Evolutionary conservation across 805 yeast genomes (phyloP), one percentile per base, ranked within the genome.

Genomic region (Diddensiella transvaalensis): DNA sequence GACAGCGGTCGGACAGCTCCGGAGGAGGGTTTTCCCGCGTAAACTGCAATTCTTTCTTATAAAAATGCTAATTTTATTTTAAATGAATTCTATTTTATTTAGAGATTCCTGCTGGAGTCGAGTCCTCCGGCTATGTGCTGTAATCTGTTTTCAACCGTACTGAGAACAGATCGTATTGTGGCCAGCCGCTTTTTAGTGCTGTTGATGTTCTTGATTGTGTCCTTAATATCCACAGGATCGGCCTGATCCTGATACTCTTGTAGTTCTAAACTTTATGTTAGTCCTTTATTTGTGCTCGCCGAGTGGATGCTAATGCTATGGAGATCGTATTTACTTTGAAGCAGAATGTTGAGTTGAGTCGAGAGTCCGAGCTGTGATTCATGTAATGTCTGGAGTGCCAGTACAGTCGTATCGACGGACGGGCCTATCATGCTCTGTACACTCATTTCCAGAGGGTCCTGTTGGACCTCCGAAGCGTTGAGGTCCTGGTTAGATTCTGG

Each of bases 301-400:
- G 2, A 10, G 26, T 33, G 22, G 44, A 33, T 3, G 18, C 13
- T 4, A 22, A 36, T 36, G 21, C 39, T 36, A 36, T 36, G 39
- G n/a, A n/a, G n/a, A n/a, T 15, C 15, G 44, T 47, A 55, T 56
- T 45, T 46, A 51, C 59, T 47, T 22, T 44, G 35, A 18, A 42
- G 44, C 15, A 59, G 40, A 8, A 41, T 32, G 37, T 55, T 59
- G 21, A 60, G 43, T 32, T 57, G 58, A 18, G 40, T 37, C 11
- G 43, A 24, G 15, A 60, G 44, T 5, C 50, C 54, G 15, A 46
- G 42, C 39, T 60, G 64, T 1, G 63, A 56, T 23, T 55, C 61
- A 18, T 49, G 54, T 18, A 60, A 51, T 10, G 56, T 43, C 13
- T 53, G 49, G 10, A 60, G 49, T 22, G 54, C 40, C 43, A 50